Evolutionary conservation across 306 rosid genomes (phyloP), one percentile per base, ranked within the genome.

Genomic region (Amphicarpaea edgeworthii): DNA sequence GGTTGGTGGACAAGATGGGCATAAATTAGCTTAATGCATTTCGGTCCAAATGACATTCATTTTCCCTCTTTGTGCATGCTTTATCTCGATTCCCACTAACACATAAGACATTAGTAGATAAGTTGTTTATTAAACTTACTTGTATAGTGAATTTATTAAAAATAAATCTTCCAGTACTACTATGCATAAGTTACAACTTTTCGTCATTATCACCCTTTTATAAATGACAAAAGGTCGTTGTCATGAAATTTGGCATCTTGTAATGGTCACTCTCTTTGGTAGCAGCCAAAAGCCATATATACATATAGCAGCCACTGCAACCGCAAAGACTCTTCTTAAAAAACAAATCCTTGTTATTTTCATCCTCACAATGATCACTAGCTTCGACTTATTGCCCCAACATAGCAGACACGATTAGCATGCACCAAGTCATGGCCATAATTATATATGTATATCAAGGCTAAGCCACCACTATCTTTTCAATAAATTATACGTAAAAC

Each of bases 181-280:
- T 32, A 30, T 21, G 24, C 32, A 30, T 53, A 7, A 30, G 66
- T 15, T 55, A 12, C 70, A 32, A 61, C 15, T 6, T 30, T 24
- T 23, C 41, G 63, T 60, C 79, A 16, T 9, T n/a, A 43, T 72
- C 19, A 12, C 45, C 77, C 32, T 63, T 58, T 55, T 30, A 15
- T 8, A 76, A 58, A 75, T 64, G 79, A 84, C 83, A 79, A 79
- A 75, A 20, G n/a, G 74, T 30, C 78, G 4, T 54, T 53, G 34
- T 71, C 81, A 79, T 49, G 32, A 32, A 20, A 14, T 49, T 37
- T 21, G 69, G 53, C 77, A 82, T 45, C 76, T 37, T 20, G 46
- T 57, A 8, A 77, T 66, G 65, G 81, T 74, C 86, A 87, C 54
- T 81, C 77, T 82, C 66, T 34, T 17, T 24, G 78, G 81, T 51